These are phyloP conservation scores for Acidomyces sp. DNA, from an alignment of 495 filamentous ascomycete genomes.

Conservation along the genomic window DNA sequence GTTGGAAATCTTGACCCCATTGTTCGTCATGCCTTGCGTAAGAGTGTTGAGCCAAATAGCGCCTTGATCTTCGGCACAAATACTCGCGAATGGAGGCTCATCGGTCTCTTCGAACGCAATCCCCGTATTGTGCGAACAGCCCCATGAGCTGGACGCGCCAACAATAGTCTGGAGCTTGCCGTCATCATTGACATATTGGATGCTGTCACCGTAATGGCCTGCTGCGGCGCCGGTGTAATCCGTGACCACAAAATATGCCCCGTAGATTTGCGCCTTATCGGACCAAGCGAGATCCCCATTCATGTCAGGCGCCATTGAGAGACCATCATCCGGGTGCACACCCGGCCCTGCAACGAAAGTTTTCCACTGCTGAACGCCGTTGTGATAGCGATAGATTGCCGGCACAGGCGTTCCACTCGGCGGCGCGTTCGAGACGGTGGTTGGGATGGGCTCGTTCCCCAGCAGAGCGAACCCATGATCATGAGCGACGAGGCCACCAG, in stretches of 20 bases:
- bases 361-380: slow-evolving; percentile 38
- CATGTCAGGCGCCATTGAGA: slow-evolving; percentile 36
- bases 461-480: slow-evolving; percentile 44
- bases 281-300: slow-evolving; percentile 45
- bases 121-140: slow-evolving; percentile 47
- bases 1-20: slow-evolving; percentile 42
- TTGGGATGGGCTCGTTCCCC: slow-evolving; percentile 37
- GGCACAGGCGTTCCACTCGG: slow-evolving; percentile 35
- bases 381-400: slow-evolving; percentile 36
- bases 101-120: slow-evolving; percentile 43
- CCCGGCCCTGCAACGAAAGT: slow-evolving; percentile 39
- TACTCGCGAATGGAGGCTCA: slow-evolving; percentile 37
- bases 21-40: slow-evolving; percentile 34
- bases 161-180: slow-evolving; percentile 33
- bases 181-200: slow-evolving; percentile 37
- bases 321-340: slow-evolving; percentile 33
- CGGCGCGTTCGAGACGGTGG: slow-evolving; percentile 35
- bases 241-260: slow-evolving; percentile 43
- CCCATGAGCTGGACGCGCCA: slow-evolving; percentile 38
- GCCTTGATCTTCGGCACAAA: slow-evolving; percentile 44
- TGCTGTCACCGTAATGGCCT: slow-evolving; percentile 42
- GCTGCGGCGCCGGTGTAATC: slow-evolving; percentile 37
- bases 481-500: slow-evolving; percentile 42
- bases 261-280: slow-evolving; percentile 36
- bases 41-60: slow-evolving; percentile 46